Conservation (phyloP, 2,329 filamentous ascomycete species). For the Colletotrichum falcatum region DNA sequence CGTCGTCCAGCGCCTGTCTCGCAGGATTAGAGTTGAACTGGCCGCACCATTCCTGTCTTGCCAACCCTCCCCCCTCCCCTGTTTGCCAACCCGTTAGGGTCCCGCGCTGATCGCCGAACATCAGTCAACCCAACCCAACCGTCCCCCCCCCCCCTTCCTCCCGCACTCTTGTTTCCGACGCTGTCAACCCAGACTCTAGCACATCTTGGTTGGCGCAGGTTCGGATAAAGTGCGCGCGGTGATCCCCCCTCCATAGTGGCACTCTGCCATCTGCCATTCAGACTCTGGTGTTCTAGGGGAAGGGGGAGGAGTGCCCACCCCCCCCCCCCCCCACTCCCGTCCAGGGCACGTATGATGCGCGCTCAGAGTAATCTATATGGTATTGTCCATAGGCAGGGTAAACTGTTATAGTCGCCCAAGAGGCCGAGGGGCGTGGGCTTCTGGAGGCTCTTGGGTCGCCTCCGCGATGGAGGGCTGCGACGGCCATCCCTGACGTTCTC, state of each 20-base stretch:
- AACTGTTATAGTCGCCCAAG: neutral
- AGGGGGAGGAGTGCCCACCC: neutral
- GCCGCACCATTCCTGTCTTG: neutral
- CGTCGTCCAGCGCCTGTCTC: neutral
- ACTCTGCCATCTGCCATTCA: neutral
- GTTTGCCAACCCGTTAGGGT: slow-evolving; percentile 4
- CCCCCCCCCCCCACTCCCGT: too few species aligned
- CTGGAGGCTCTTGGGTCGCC: too few species aligned
- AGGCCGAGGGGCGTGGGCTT: too few species aligned
- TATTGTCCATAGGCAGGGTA: neutral
- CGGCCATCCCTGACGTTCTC: neutral
- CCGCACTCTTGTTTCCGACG: neutral
- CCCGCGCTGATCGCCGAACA: slow-evolving; percentile 25
- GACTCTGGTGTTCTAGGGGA: neutral
- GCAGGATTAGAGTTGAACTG: slow-evolving; percentile 31
- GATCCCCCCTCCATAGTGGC: neutral
- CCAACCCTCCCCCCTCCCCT: slow-evolving; percentile 10
- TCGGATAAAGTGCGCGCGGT: slow-evolving; percentile 6
- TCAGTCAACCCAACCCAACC: neutral
- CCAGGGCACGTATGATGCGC: neutral
- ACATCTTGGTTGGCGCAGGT: slow-evolving; percentile 13
- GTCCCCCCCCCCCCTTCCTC: neutral
- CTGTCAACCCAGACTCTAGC: slow-evolving; percentile 27
- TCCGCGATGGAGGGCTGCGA: too few species aligned
- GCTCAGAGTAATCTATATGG: neutral